phyloP scores from a whole-genome alignment of 345 rosid genomes.

The Chamaenerion angustifolium region DNA sequence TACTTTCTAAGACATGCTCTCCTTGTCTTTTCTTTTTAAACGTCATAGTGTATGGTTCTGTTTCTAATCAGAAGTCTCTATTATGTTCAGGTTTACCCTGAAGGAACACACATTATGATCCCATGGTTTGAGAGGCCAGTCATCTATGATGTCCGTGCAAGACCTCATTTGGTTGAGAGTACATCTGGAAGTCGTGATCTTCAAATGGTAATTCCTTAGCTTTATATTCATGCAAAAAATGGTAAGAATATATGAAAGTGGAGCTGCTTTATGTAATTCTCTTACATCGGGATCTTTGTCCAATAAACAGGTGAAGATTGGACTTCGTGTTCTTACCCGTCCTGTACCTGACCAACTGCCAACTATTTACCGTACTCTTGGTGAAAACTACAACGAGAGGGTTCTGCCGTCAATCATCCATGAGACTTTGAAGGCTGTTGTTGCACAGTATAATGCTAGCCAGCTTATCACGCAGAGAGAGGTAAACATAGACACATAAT shows the following conservation, averaged over 20 bases:
- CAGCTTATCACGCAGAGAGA: slow-evolving; percentile 96
- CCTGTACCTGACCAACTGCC: slow-evolving; percentile 65
- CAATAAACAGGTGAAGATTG: slow-evolving; percentile 64
- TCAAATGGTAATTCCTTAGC: slow-evolving; percentile 48
- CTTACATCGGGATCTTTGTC: neutral
- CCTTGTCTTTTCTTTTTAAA: too few species aligned
- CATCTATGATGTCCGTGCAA: slow-evolving; percentile 86
- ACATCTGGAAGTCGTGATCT: slow-evolving; percentile 94
- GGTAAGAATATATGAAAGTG: too few species aligned
- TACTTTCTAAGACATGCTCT: too few species aligned
- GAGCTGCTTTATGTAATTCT: too few species aligned
- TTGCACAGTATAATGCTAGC: slow-evolving; percentile 93
- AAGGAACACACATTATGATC: slow-evolving; percentile 82
- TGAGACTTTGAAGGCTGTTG: slow-evolving; percentile 86
- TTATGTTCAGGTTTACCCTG: slow-evolving; percentile 63
- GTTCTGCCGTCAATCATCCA: slow-evolving; percentile 87
- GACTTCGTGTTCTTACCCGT: slow-evolving; percentile 89
- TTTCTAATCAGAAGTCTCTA: neutral
- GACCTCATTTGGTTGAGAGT: slow-evolving; percentile 83
- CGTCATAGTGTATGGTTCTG: neutral
- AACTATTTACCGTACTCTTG: slow-evolving; percentile 60
- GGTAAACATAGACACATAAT: slow-evolving; percentile 29
- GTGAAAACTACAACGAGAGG: slow-evolving; percentile 76
- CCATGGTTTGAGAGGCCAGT: slow-evolving; percentile 92
- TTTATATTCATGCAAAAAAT: neutral